phyloP scores from a whole-genome alignment of 768 basidiomycete species.

The Mycena olivaceomarginata region DNA sequence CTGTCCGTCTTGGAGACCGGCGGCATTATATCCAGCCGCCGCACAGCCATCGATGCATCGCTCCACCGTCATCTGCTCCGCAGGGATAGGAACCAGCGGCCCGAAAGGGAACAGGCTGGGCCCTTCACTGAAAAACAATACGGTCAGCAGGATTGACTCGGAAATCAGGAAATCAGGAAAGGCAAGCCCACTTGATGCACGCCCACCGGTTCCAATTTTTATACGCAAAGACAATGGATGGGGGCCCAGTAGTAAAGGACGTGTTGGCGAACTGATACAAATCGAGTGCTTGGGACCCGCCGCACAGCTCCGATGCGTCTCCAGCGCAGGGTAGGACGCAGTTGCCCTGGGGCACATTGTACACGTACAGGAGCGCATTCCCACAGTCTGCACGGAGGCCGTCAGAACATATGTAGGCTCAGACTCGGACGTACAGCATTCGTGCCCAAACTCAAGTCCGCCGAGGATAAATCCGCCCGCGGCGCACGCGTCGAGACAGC shows the following conservation, averaged over 20 bases:
- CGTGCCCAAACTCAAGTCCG: slow-evolving; percentile 46
- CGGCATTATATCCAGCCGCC: not conserved
- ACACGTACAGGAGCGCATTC: slow-evolving; percentile 45
- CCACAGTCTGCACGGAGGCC: slow-evolving; percentile 41
- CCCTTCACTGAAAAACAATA: not conserved
- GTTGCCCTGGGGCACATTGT: slow-evolving; percentile 19
- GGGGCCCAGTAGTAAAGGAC: slow-evolving; percentile 45
- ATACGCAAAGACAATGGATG: slow-evolving; percentile 29
- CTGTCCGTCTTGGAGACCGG: not conserved
- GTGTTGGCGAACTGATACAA: slow-evolving; percentile 45
- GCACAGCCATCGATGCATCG: not conserved
- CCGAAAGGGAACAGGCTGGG: not conserved
- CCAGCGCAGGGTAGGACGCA: slow-evolving; percentile 45
- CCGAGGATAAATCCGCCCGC: slow-evolving; percentile 41
- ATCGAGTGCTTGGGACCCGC: slow-evolving; percentile 45
- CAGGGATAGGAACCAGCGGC: not conserved
- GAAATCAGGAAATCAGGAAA: too few species aligned
- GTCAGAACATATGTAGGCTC: not conserved
- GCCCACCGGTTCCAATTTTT: slow-evolving; percentile 39
- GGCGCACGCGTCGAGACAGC: slow-evolving; percentile 45
- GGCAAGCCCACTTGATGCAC: slow-evolving; percentile 39
- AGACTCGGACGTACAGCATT: slow-evolving; percentile 45
- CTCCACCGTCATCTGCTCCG: not conserved
- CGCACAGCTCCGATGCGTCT: slow-evolving; percentile 43
- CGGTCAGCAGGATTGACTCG: not conserved